Evolutionary conservation across 2,329 filamentous ascomycete genomes (phyloP), one percentile per base, ranked within the genome.

Genomic region (Fusarium fujikuroi): DNA sequence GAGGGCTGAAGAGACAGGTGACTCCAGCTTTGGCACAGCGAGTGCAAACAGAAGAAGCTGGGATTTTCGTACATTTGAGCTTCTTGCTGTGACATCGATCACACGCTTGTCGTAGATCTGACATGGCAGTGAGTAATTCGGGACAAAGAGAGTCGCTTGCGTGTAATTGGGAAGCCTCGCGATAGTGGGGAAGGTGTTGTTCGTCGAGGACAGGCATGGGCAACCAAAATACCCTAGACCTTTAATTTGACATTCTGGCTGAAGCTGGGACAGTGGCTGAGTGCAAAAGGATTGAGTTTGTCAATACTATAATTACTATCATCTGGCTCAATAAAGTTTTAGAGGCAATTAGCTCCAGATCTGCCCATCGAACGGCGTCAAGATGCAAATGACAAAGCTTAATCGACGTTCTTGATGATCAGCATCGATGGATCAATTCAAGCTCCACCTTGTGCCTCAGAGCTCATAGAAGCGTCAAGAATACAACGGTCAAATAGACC

Each of bases 51-150:
- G 76, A 62, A 34, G 79, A 79, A 1, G 81, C 81, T 0, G 79
- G 65, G 34, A 80, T 78, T 60, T 84, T 85, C 9, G 83, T 82
- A 57, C 85, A 87, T 75, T 81, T 81, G 18, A 86, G 78, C 74
- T 87, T 87, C 43, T 87, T 85, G 23, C 80, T 79, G 66, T 87
- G 85, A 44, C 85, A 87, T 44, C 85, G 78, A 74, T 85, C 83
- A 66, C 83, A 85, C 19, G 83, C 82, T 36, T 80, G 76, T 21
- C 82, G 77, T 23, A 78, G 77, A 19, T 78, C 74, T 50, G 74
- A 40, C 69, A 77, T 79, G 39, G 18, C 32, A 39, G 15, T 21
- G 21, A 32, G 12, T 23, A 6, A 5, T 30, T 28, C 4, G 5
- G 21, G n/a, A 43, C 15, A 39, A 47, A 32, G 54, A 16, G 21